Conservation (phyloP, 306 rosid genomes). For the Medicago truncatula region DNA sequence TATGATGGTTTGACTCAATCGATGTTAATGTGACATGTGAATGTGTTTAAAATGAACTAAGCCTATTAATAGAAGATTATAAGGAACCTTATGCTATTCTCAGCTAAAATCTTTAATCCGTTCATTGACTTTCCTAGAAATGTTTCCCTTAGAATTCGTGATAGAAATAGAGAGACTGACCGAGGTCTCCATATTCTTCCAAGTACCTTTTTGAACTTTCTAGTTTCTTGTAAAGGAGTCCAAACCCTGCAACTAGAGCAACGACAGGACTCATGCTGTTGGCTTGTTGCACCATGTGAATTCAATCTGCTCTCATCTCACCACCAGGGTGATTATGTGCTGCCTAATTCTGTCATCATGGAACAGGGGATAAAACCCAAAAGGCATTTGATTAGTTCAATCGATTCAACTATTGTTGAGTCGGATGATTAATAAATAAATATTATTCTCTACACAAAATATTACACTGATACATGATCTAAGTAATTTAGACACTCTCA, state of each 20-base stretch:
- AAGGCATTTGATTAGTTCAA: background rate
- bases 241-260: conserved; percentile 2
- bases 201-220: too few species aligned
- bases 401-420: background rate
- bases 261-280: background rate
- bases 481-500: background rate
- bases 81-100: conserved; percentile 29
- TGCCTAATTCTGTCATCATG: background rate
- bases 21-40: conserved; percentile 48
- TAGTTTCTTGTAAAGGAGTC: background rate
- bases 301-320: background rate
- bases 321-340: background rate
- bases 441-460: background rate
- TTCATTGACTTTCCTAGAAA: background rate
- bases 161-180: background rate
- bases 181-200: background rate
- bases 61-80: conserved; percentile 34
- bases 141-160: background rate
- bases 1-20: conserved; percentile 37
- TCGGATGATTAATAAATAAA: background rate
- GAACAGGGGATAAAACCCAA: background rate
- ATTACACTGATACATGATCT: background rate
- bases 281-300: background rate
- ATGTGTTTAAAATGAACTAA: conserved; percentile 48
- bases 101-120: background rate